These are phyloP conservation scores for Aspergillus affinis DNA, from an alignment of 495 filamentous ascomycete genomes.

Conservation along the genomic window DNA sequence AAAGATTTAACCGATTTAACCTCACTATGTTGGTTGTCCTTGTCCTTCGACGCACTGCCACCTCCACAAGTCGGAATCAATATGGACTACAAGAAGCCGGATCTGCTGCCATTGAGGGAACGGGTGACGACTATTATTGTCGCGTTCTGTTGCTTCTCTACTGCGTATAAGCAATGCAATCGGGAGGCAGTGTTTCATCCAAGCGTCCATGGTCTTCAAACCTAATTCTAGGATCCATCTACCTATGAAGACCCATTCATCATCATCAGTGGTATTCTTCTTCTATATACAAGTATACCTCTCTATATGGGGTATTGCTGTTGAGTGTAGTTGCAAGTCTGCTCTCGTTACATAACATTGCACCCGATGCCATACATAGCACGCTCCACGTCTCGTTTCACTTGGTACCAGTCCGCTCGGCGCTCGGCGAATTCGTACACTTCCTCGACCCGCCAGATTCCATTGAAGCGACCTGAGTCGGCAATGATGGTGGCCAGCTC, in stretches of 20 bases:
- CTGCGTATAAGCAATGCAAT: too few species aligned
- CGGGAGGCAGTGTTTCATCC: too few species aligned
- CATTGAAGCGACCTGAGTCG: constrained; percentile 82
- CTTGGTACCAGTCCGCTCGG: constrained; percentile 89
- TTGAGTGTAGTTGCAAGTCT: constrained; percentile 10
- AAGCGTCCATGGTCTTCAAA: too few species aligned
- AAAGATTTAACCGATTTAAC: too few species aligned
- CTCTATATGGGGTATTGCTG: background rate
- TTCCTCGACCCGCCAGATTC: constrained; percentile 92
- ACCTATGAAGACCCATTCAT: background rate
- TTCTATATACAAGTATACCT: constrained; percentile 23
- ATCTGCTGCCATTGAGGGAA: too few species aligned
- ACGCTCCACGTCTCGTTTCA: constrained; percentile 85
- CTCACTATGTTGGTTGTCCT: too few species aligned
- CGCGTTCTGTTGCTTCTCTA: too few species aligned
- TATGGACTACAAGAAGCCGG: too few species aligned
- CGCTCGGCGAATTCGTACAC: constrained; percentile 96
- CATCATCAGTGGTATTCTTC: constrained; percentile 11
- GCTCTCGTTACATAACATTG: constrained; percentile 65
- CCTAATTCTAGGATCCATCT: background rate
- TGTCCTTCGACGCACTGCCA: too few species aligned
- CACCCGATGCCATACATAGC: constrained; percentile 98
- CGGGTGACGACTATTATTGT: too few species aligned
- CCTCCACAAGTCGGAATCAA: too few species aligned
- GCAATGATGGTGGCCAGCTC: constrained; percentile 95